These are phyloP conservation scores for Xylaria nigripes DNA, from an alignment of 495 filamentous ascomycete genomes.

Conservation along the genomic window DNA sequence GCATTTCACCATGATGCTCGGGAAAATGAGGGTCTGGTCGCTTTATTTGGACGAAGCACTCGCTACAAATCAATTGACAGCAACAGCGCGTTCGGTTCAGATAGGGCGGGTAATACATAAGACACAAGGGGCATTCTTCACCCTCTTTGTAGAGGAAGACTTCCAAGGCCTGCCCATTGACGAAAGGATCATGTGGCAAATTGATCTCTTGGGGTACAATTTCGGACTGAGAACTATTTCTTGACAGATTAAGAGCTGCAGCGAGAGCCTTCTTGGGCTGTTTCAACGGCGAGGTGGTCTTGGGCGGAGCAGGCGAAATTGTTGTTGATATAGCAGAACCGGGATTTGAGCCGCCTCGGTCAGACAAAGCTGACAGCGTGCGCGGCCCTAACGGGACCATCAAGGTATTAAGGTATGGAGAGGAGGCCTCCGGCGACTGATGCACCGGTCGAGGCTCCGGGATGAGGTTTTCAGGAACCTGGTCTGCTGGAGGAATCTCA, in stretches of 20 bases:
- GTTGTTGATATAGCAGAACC: slow-evolving; percentile 50
- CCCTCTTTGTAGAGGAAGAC: slow-evolving; percentile 88
- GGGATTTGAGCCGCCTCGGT: slow-evolving; percentile 44
- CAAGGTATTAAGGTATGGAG: slow-evolving; percentile 50
- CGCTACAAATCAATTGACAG: slow-evolving; percentile 94
- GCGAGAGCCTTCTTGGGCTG: slow-evolving; percentile 81
- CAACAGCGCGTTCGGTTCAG: slow-evolving; percentile 95
- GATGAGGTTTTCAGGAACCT: slow-evolving; percentile 64
- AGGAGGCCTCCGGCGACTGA: slow-evolving; percentile 25
- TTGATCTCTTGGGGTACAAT: slow-evolving; percentile 64
- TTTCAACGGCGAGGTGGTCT: slow-evolving; percentile 42
- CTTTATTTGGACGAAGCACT: slow-evolving; percentile 99
- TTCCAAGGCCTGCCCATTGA: slow-evolving; percentile 87
- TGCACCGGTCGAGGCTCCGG: slow-evolving; percentile 31
- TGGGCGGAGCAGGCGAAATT: slow-evolving; percentile 33
- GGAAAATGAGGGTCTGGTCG: slow-evolving; percentile 91
- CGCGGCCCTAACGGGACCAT: slow-evolving; percentile 69
- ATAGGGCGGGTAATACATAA: slow-evolving; percentile 90
- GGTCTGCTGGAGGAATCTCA: slow-evolving; percentile 74
- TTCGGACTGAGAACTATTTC: slow-evolving; percentile 59
- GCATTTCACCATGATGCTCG: slow-evolving; percentile 63
- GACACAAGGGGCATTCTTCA: slow-evolving; percentile 90
- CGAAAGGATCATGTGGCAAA: slow-evolving; percentile 73
- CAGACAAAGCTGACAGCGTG: slow-evolving; percentile 68
- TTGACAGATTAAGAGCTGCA: slow-evolving; percentile 61